Evolutionary conservation across 2,329 filamentous ascomycete species (phyloP).

Genomic region (Eutypella sp.): DNA sequence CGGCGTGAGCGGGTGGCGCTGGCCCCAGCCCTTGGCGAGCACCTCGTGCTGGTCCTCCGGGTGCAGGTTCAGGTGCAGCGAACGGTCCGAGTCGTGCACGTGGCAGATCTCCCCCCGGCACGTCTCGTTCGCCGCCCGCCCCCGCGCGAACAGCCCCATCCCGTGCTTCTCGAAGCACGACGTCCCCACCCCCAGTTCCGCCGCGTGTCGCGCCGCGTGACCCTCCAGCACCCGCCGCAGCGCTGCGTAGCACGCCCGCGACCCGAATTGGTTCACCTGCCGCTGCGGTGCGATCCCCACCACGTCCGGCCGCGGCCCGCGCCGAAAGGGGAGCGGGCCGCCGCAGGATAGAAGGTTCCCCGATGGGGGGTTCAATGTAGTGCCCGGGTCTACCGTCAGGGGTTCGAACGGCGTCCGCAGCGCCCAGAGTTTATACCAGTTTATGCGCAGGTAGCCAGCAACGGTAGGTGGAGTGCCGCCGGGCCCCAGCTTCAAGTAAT

Average conservation of each 20-base stretch:
- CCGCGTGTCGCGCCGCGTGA: slow-evolving; percentile 42
- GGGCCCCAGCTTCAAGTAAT: slow-evolving; percentile 72
- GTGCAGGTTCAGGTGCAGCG: slow-evolving; percentile 75
- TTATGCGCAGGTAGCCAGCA: slow-evolving; percentile 67
- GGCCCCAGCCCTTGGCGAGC: slow-evolving; percentile 73
- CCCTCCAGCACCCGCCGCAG: slow-evolving; percentile 49
- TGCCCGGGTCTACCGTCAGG: slow-evolving; percentile 44
- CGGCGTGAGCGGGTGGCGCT: slow-evolving; percentile 63
- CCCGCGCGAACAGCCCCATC: slow-evolving; percentile 65
- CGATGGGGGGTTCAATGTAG: slow-evolving; percentile 47
- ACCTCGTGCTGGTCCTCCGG: slow-evolving; percentile 69
- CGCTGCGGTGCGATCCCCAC: slow-evolving; percentile 77
- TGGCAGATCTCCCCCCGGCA: slow-evolving; percentile 81
- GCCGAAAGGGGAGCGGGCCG: slow-evolving; percentile 53
- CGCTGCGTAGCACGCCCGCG: slow-evolving; percentile 45
- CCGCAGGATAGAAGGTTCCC: slow-evolving; percentile 45
- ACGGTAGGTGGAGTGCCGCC: slow-evolving; percentile 75
- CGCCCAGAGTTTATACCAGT: slow-evolving; percentile 65
- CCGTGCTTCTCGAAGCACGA: slow-evolving; percentile 82
- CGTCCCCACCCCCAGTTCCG: slow-evolving; percentile 54
- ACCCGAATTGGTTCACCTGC: slow-evolving; percentile 65
- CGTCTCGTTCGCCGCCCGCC: slow-evolving; percentile 61
- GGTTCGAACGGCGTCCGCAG: slow-evolving; percentile 65
- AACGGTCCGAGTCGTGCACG: slow-evolving; percentile 70
- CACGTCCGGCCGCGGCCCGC: slow-evolving; percentile 60